Base-by-base conservation (phyloP, 371 early-diverging fungal genomes). In the Syncephalastrum contaminatum region DNA sequence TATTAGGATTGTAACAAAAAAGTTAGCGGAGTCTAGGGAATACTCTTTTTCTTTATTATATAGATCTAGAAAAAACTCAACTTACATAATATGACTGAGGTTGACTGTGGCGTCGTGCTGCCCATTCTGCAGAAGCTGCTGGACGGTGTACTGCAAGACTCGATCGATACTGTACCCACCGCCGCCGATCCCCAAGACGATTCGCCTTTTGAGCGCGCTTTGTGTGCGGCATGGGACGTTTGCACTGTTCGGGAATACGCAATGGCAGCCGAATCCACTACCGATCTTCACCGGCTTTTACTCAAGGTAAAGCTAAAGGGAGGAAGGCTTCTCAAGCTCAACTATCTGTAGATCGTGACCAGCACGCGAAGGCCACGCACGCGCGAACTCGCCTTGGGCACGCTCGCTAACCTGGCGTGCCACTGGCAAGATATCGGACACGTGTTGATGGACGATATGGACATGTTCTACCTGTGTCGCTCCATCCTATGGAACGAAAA, bases 141-240 rank as follows among this genome's bases (percentile, higher is more conserved):
- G 47, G 72, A 75, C 30, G 66, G 54, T 21, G 62, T 72, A 1
- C 15, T 75, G 4, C 55, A 58, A 15, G 53, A 59, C 7, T 57
- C 62, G 42, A 47, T 69, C 13, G 73, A 73, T 59, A 41, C 44
- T 12, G 40, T 25, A 25, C 39, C 51, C 12, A 39, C 19, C 6
- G 56, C 56, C 41, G 18, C 16, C 18, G 52, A 67, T 50, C 42
- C 45, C 14, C 62, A 63, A 27, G 75, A 72, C 41, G 75, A 75
- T 58, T 63, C 75, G 12, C 75, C 75, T 41, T 72, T 61, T 48
- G 75, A 75, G 58, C 56, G 73, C 15, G 59, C 71, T 2, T 44
- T 77, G 14, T 77, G 77, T 58, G 73, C 73, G 22, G 66, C 63
- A 18, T 77, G 77, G 77, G 77, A 77, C 48, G 56, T 73, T 15